Base-by-base conservation (phyloP, 805 yeast genomes). In the Jamesozyma jinghongensis region DNA sequence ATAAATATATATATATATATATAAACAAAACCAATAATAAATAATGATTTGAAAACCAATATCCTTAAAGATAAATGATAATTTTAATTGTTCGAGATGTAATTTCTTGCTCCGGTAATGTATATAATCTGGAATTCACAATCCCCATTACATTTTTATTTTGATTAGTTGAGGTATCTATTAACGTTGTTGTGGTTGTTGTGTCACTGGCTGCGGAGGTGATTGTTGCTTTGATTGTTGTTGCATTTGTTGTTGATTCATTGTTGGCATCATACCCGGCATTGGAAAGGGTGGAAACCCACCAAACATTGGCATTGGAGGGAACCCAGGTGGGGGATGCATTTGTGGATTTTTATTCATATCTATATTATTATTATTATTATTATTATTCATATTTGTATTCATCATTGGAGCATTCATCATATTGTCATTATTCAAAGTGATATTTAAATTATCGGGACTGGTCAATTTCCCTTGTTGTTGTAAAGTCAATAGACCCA, bases 401-500 rank as follows among this genome's bases (percentile, higher is more conserved):
- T 19, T 19, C 6, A 19, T 32, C 13, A 34, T 14, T 19, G 30
- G 13, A 12, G 19, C 30, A 10, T 32, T 28, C 13, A 12, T 19
- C 22, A 26, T 19, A 16, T 22, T 34, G n/a, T n/a, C 20, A 18
- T 34, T 40, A 19, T 40, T 38, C 14, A 27, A 28, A 27, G 28
- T 37, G 25, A 36, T 40, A 32, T 36, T 40, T 27, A 42, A 34
- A 37, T 34, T 40, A 46, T 46, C 30, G 51, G 22, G 53, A 14
- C 35, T 14, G 37, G 36, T 50, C 20, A 62, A 36, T 43, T 59
- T 59, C 4, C 65, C 65, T 38, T 62, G 65, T 39, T 59, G 64
- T 40, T 62, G 67, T 32, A 60, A 47, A 6, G 58, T 41, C 33
- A 62, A 40, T 17, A 62, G 44, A 13, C 75, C 77, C 57, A 77